A percentile compares a stretch with the other conserved stretches of the same genome.
Conservation (phyloP, 1,284 basidiomycete genomes). For the Ceratobasidium theobromae region DNA sequence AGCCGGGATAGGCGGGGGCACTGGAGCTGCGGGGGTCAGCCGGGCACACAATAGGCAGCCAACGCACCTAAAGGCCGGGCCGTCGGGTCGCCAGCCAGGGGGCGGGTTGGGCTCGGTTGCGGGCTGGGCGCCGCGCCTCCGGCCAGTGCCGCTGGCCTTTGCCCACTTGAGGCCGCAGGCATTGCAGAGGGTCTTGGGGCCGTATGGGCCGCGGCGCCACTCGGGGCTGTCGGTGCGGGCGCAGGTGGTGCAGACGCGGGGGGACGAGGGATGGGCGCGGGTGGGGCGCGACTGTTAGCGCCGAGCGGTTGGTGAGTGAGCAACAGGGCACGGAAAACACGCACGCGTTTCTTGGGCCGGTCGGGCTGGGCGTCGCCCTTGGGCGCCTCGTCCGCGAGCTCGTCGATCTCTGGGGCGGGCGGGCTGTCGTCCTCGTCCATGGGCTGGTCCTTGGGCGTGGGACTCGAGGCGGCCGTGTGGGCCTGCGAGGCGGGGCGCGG, state of each 20-base stretch:
- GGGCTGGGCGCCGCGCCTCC: neutral
- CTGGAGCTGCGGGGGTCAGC: neutral
- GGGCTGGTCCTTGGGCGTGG: conserved; percentile 12
- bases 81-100: neutral
- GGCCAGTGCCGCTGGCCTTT: conserved; percentile 16
- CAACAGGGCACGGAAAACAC: neutral
- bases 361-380: conserved; percentile 8
- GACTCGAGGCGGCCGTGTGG: neutral
- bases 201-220: conserved; percentile 26
- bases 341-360: conserved; percentile 25
- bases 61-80: neutral
- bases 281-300: conserved; percentile 14
- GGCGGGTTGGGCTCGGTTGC: neutral
- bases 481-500: neutral
- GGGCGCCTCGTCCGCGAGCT: conserved; percentile 27
- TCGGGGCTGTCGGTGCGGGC: conserved; percentile 18
- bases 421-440: conserved; percentile 18
- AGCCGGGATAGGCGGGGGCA: neutral
- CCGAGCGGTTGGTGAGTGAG: neutral
- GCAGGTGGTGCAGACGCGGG: conserved; percentile 24
- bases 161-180: conserved; percentile 28
- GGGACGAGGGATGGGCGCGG: conserved; percentile 29
- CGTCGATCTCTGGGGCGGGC: conserved; percentile 14
- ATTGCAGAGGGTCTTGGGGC: conserved; percentile 30
- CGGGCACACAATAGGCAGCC: neutral